Base-by-base conservation (phyloP, 345 rosid genomes). In the Moricandia moricandioides region DNA sequence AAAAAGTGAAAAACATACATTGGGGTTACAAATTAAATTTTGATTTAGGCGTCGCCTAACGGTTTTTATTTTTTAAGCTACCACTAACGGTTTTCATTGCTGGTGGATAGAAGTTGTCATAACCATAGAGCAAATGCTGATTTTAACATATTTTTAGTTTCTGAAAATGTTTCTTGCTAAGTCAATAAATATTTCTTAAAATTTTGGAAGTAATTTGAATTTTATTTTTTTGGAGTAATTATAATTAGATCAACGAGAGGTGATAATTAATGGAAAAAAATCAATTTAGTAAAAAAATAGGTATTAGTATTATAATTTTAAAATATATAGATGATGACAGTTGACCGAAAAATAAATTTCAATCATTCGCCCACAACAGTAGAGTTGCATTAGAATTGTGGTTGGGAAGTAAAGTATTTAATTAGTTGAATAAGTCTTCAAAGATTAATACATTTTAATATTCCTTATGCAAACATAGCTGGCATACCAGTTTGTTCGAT, bases 351-450 rank as follows among this genome's bases (percentile, higher is more conserved):
- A 9, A 47, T n/a, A 64, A 45, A 60, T 34, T 21, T 8, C 14
- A 7, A 67, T 67, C 8, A 24, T 59, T 58, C 47, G 71, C 17
- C 27, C 6, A 47, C 52, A 31, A 47, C 37, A n/a, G 9, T 30
- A 67, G 30, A 17, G 11, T 67, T 16, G 4, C 43, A 16, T 10
- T 31, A 24, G 40, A 67, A 66, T 67, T 49, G 62, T 75, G 62
- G 79, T 75, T 75, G 79, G 79, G 73, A 67, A 68, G 68, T 75
- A 51, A 67, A 66, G 51, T 31, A 57, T n/a, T n/a, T n/a, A n/a
- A 60, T 67, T 67, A 59, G 67, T 33, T 58, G 67, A 47, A 67
- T 16, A 33, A 33, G 61, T 45, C 66, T 31, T 24, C 27, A 67
- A 14, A 59, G 39, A 43, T n/a, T 8, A 8, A 6, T n/a, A 21